Base-by-base conservation (phyloP, 2,329 filamentous ascomycete genomes). In the Grosmannia clavigera region DNA sequence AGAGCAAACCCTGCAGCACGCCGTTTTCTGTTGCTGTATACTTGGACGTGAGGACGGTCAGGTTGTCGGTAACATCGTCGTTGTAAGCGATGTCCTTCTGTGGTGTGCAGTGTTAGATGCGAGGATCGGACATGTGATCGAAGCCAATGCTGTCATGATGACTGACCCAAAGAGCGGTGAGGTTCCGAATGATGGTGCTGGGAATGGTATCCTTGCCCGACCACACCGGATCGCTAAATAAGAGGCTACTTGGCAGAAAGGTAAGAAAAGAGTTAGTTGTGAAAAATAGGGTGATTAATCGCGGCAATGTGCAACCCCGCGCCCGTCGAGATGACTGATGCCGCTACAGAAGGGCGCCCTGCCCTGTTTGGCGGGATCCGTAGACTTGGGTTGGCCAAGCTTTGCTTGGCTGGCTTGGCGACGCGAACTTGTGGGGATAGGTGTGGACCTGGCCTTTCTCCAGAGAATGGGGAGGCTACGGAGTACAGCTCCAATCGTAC, bases 1-100 rank as follows among this genome's bases (percentile, higher is more conserved):
- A 97, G 61, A 97, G 79, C 19, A 96, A 81, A 63, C 92, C 92
- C 64, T 83, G 81, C 43, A 94, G 83, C 59, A 82, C 75, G 59
- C 81, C 81, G 64, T 85, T 82, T 48, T 77, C 71, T 10, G 76
- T 76, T 38, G 81, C 77, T 58, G 82, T 78, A 69, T 83, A 84
- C 62, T 83, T 87, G 38, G 81, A 83, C 3, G 88, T 88, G 16
- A 96, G 77, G 0, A 90, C 95, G 53, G 85, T 88, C 58, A 96
- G 80, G 66, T 88, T 87, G 61, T 72, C 71, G 25, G 70, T 66
- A 58, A 82, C 70, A 53, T 74, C 73, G 61, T 78, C 74, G 61
- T 82, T 76, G 67, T 82, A 83, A 60, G 78, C 77, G 68, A 83
- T 70, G 62, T 78, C 65, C 54, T 66, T 68, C 75, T 76, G 62